These are phyloP conservation scores for Rhipidocladum racemiflorum DNA, from an alignment of 176 grass and related monocot species.

Conservation along the genomic window DNA sequence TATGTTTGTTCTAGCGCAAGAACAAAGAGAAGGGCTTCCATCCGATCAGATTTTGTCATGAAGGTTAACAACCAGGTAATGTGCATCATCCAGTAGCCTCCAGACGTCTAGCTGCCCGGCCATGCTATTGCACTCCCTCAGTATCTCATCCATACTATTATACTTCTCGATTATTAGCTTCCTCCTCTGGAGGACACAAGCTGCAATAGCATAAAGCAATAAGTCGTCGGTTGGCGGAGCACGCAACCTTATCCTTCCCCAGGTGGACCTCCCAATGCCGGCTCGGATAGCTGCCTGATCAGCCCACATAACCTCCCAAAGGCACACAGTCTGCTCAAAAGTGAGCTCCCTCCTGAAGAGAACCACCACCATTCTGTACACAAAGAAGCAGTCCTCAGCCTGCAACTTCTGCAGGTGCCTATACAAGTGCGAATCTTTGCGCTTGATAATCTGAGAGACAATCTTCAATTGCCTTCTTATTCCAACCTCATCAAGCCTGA, in stretches of 20 bases:
- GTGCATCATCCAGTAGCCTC: conserved; percentile 88
- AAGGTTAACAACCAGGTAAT: conserved; percentile 85
- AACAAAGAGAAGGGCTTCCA: conserved; percentile 16
- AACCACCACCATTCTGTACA: conserved; percentile 97
- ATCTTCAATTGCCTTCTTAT: conserved; percentile 85
- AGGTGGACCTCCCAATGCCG: conserved; percentile 69
- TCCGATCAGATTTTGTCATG: conserved; percentile 82
- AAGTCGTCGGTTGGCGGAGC: conserved; percentile 84
- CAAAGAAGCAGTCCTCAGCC: conserved; percentile 97
- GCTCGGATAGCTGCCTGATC: conserved; percentile 85
- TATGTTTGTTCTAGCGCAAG: neutral
- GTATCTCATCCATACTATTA: conserved; percentile 92
- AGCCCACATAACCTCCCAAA: conserved; percentile 99
- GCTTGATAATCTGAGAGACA: conserved; percentile 94
- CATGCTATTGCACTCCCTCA: conserved; percentile 92
- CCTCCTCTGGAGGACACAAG: conserved; percentile 86
- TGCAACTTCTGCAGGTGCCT: conserved; percentile 92
- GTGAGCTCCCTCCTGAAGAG: conserved; percentile 91
- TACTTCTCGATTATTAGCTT: conserved; percentile 96
- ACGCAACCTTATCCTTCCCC: conserved; percentile 74
- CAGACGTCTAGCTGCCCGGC: conserved; percentile 85
- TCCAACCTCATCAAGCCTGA: conserved; percentile 90
- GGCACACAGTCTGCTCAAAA: conserved; percentile 81
- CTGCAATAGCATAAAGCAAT: conserved; percentile 85
- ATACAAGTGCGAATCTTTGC: conserved; percentile 81